Conservation (phyloP, 2,329 filamentous ascomycete species). For the Graphilbum fragrans region DNA sequence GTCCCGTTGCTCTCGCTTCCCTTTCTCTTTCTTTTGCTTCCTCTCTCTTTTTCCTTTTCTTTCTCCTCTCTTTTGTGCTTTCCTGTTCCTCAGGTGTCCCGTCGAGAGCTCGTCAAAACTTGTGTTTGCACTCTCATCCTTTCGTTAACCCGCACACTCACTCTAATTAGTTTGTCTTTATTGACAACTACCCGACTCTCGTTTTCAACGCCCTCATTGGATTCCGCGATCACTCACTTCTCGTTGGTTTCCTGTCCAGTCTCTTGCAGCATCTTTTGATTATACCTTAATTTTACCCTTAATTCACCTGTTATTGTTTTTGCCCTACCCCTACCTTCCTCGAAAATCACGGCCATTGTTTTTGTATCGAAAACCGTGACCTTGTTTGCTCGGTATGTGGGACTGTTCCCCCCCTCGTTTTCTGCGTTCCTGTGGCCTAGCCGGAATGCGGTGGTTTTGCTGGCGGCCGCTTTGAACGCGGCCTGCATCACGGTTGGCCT, state of each 20-base stretch:
- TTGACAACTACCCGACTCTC: slow-evolving; percentile 10
- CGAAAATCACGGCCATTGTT: no score
- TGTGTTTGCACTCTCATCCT: not conserved
- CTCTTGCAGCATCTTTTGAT: slow-evolving; percentile 40
- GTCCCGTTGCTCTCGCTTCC: not conserved
- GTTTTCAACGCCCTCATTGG: slow-evolving; percentile 14
- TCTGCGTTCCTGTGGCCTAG: no score
- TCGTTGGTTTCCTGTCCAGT: slow-evolving; percentile 63
- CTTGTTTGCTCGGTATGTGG: no score
- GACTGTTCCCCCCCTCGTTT: no score
- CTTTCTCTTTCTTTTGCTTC: slow-evolving; percentile 2
- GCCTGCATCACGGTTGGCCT: no score
- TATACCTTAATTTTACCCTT: not conserved
- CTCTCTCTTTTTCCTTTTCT: slow-evolving; percentile 1
- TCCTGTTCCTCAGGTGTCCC: not conserved
- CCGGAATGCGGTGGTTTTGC: no score
- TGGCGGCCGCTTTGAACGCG: no score
- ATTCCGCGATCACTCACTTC: slow-evolving; percentile 32
- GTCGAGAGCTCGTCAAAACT: not conserved
- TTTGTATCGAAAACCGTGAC: no score
- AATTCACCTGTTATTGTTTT: no score
- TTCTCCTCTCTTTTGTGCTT: slow-evolving; percentile 4
- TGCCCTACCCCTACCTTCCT: no score
- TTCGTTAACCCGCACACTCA: slow-evolving; percentile 1
- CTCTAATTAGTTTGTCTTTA: not conserved